A percentile compares a stretch with the other conserved stretches of the same genome.
phyloP scores from a whole-genome alignment of 2,329 filamentous ascomycete genomes.

The Talaromyces sp. region DNA sequence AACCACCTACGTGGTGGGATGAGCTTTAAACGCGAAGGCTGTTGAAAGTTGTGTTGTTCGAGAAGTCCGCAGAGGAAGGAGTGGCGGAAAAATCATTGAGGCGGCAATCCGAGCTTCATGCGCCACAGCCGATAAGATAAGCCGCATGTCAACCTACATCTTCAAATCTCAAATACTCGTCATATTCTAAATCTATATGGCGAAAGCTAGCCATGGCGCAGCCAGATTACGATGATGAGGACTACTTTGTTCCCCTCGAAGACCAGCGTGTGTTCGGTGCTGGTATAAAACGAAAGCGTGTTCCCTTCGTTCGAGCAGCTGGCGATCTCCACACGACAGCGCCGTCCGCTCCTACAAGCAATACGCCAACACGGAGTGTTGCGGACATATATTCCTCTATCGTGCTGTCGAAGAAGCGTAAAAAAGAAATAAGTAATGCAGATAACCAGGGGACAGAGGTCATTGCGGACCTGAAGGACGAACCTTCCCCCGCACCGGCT shows the following conservation, averaged over 20 bases:
- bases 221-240: constrained; percentile 48
- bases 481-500: constrained; percentile 11
- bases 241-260: constrained; percentile 56
- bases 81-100: constrained; percentile 17
- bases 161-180: background rate
- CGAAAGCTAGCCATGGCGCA: background rate
- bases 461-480: background rate
- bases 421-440: constrained; percentile 17
- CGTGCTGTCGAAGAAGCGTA: constrained; percentile 34
- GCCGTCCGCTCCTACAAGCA: constrained; percentile 16
- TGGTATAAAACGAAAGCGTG: constrained; percentile 59
- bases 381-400: constrained; percentile 47
- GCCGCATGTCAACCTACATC: background rate
- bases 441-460: background rate
- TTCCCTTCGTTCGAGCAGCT: constrained; percentile 57
- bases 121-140: constrained; percentile 18
- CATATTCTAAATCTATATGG: background rate
- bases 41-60: background rate
- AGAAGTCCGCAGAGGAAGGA: background rate
- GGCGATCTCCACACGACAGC: constrained; percentile 27
- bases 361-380: constrained; percentile 27
- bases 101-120: constrained; percentile 4
- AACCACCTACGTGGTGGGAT: constrained; percentile 9
- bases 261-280: constrained; percentile 60
- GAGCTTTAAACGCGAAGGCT: background rate